Base-by-base conservation (phyloP, 495 filamentous ascomycete genomes). In the Extremus antarcticus region DNA sequence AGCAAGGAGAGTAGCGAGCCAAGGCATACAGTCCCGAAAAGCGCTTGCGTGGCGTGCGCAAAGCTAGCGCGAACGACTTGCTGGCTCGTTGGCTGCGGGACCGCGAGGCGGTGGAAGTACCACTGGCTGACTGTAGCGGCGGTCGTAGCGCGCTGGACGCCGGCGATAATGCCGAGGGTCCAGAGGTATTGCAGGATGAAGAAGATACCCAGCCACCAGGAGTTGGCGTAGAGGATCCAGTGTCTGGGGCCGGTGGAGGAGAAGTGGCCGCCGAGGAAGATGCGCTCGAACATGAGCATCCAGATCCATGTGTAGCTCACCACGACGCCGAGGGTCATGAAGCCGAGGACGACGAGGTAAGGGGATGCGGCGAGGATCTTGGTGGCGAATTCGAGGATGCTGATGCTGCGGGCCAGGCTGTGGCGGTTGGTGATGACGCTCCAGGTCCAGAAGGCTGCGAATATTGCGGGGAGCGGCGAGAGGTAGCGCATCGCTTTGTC, bases 61-160 rank as follows among this genome's bases (percentile, higher is more conserved):
- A 94, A 68, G 22, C 90, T 90, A 17, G 91, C 90, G 50, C 80
- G 77, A 41, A 96, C 87, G 47, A 97, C 81, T 49, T 86, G 82
- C 47, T 78, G 76, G 0, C 86, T 87, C 2, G 85, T 80, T 10
- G 87, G 79, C 19, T 85, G 76, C 11, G 92, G 89, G 35, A 82
- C 80, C 21, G 81, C 78, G 52, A 94, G 83, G 50, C 92, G 87
- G 70, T 97, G 91, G 69, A 97, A 98, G 67, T 98, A 98, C 92
- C 92, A 98, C 67, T 98, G 94, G 19, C 85, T 90, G 35, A 97
- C 92, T 11, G 91, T 94, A 47, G 94, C 94, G 43, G 90, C 90
- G 16, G 92, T 95, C 19, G 90, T 90, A 40, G 88, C 79, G 53
- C 92, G 84, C 64, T 97, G 91, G 20, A 97, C 77, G 25, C 89